Percentiles rank a stretch among this genome's conserved stretches.
Conservation (phyloP, 2,329 filamentous ascomycete species). For the Kalaharituber pfeilii region DNA sequence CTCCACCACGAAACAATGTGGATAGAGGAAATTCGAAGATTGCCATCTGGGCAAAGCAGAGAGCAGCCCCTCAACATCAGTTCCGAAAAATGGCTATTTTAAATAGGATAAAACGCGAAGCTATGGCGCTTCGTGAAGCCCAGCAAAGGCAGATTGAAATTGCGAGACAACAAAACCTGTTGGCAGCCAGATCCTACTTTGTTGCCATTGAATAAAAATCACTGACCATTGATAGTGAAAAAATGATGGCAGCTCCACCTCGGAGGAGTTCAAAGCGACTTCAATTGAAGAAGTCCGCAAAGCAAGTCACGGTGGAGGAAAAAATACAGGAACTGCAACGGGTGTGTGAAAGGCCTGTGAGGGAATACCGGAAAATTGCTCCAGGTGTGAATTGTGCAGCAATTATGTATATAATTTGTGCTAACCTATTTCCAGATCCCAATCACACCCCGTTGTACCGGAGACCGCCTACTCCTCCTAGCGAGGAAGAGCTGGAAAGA, state of each 20-base stretch:
- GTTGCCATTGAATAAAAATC: neutral
- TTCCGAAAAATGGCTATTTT: constrained; percentile 48
- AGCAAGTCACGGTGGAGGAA: neutral
- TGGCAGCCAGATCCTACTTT: neutral
- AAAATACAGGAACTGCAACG: neutral
- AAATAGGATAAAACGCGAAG: constrained; percentile 31
- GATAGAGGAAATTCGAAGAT: constrained; percentile 37
- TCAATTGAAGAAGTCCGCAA: neutral
- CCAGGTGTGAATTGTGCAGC: neutral
- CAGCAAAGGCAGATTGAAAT: constrained; percentile 17
- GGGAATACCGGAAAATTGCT: neutral
- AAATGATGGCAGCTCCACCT: neutral
- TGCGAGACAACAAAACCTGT: constrained; percentile 17
- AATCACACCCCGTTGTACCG: constrained; percentile 14
- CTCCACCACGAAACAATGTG: constrained; percentile 51
- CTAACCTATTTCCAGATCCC: neutral
- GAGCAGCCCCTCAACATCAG: constrained; percentile 33
- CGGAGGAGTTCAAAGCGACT: neutral
- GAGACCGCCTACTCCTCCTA: constrained; percentile 18
- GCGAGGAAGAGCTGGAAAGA: constrained; percentile 16
- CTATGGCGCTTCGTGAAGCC: constrained; percentile 15
- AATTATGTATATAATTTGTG: neutral
- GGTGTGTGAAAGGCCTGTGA: neutral
- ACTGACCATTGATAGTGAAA: neutral
- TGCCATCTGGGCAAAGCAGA: constrained; percentile 33